Conservation (phyloP, 169 alveolate species). For the Plasmodium cynomolgi region DNA sequence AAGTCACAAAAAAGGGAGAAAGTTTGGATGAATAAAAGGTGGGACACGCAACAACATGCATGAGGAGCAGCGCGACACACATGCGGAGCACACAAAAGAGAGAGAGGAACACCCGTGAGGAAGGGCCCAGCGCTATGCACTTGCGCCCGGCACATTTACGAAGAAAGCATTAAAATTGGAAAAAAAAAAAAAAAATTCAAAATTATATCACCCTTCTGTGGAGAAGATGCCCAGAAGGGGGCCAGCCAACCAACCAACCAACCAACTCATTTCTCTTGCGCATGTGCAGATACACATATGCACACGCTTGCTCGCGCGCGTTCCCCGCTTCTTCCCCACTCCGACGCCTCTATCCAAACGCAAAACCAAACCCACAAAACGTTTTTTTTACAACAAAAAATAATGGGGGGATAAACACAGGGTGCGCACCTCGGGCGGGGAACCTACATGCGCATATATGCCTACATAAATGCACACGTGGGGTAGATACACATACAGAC, state of each 20-base stretch:
- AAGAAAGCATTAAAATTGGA: conserved; percentile 8
- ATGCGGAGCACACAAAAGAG: not conserved
- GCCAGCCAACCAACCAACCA: not conserved
- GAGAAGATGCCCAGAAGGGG: not conserved
- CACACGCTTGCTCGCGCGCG: not conserved
- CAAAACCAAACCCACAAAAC: not conserved
- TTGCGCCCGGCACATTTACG: not conserved
- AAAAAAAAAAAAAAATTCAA: not conserved
- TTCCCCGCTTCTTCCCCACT: not conserved
- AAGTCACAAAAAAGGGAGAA: conserved; percentile 42
- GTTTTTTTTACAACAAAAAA: not conserved
- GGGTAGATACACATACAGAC: not conserved
- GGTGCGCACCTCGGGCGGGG: not conserved
- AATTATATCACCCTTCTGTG: not conserved
- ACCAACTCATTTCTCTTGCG: not conserved
- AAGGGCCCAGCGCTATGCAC: not conserved
- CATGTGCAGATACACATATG: not conserved
- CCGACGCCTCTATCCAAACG: not conserved
- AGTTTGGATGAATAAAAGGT: not conserved
- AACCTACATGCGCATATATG: not conserved
- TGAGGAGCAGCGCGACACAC: not conserved
- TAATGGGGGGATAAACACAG: not conserved
- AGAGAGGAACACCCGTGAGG: not conserved
- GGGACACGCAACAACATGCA: not conserved
- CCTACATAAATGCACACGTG: not conserved